These are phyloP conservation scores for Trichaptum fuscoviolaceum DNA, from an alignment of 768 basidiomycete genomes.

Conservation along the genomic window DNA sequence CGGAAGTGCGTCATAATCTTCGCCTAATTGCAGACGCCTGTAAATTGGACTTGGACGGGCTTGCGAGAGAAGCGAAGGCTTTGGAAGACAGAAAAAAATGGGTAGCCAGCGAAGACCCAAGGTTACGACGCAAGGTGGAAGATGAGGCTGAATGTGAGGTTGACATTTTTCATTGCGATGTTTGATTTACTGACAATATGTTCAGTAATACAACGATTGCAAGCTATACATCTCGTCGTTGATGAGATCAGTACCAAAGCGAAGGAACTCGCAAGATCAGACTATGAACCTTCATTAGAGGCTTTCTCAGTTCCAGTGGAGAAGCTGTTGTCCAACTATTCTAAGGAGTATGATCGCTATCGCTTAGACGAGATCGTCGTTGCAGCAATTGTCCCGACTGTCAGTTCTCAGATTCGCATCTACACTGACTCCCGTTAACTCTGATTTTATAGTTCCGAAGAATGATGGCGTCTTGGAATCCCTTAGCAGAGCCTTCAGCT, in stretches of 20 bases:
- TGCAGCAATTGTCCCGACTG: constrained; percentile 80
- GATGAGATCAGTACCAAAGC: constrained; percentile 63
- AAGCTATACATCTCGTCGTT: constrained; percentile 70
- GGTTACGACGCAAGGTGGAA: constrained; percentile 61
- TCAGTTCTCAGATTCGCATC: constrained; percentile 25
- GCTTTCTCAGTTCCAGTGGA: constrained; percentile 70
- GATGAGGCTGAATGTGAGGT: constrained; percentile 73
- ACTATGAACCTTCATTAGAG: constrained; percentile 69
- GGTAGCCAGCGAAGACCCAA: constrained; percentile 61
- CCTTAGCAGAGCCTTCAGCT: constrained; percentile 66
- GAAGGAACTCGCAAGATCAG: constrained; percentile 50
- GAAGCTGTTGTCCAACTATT: constrained; percentile 63
- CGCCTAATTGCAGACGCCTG: constrained; percentile 80
- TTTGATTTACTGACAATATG: constrained; percentile 5
- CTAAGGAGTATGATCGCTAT: constrained; percentile 71
- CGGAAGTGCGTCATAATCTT: constrained; percentile 96
- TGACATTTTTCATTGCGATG: constrained; percentile 1
- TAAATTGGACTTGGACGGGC: constrained; percentile 78
- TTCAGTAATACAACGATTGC: constrained; percentile 72
- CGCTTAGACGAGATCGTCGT: constrained; percentile 89
- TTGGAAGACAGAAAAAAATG: constrained; percentile 77
- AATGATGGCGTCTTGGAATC: constrained; percentile 74
- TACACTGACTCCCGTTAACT: background rate
- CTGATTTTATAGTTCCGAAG: constrained; percentile 48
- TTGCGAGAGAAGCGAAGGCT: constrained; percentile 85